Evolutionary conservation across 2,329 filamentous ascomycete species (phyloP).

Genomic region (Fusarium guadeloupense): DNA sequence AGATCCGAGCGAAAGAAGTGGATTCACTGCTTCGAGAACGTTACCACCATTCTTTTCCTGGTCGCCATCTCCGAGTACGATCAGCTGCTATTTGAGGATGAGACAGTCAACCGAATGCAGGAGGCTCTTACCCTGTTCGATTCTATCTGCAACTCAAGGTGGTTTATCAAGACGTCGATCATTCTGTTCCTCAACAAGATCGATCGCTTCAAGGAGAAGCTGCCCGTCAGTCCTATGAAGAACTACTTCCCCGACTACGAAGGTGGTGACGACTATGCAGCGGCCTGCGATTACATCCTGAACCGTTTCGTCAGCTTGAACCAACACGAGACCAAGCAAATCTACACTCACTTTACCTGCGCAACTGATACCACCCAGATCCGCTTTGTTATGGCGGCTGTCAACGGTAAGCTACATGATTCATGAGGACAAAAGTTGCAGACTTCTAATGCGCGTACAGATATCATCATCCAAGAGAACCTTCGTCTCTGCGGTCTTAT

Average conservation of each 20-base stretch:
- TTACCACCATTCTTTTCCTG: conserved; percentile 94
- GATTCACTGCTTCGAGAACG: conserved; percentile 99
- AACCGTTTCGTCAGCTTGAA: conserved; percentile 98
- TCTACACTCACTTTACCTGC: conserved; percentile 99
- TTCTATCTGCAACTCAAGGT: conserved; percentile 87
- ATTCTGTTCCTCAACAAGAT: conserved; percentile 93
- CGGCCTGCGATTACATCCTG: conserved; percentile 97
- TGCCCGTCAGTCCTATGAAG: conserved; percentile 83
- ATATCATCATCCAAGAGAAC: conserved; percentile 99
- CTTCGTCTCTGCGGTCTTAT: conserved; percentile 96
- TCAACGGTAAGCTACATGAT: conserved; percentile 78
- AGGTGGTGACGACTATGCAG: conserved; percentile 93
- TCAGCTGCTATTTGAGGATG: conserved; percentile 93
- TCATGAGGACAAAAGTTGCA: not conserved
- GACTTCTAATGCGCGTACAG: conserved; percentile 63
- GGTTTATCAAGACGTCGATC: conserved; percentile 91
- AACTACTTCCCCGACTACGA: conserved; percentile 93
- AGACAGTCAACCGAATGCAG: conserved; percentile 95
- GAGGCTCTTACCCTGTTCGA: conserved; percentile 88
- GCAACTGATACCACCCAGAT: conserved; percentile 99
- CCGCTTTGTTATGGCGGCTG: conserved; percentile 98
- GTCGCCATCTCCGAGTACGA: conserved; percentile 98
- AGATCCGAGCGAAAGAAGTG: conserved; percentile 98
- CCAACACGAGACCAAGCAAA: conserved; percentile 99
- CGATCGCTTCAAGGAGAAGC: conserved; percentile 87